Conservation (phyloP, 164 flowering plant species). For the Tetrastigma voinierianum region DNA sequence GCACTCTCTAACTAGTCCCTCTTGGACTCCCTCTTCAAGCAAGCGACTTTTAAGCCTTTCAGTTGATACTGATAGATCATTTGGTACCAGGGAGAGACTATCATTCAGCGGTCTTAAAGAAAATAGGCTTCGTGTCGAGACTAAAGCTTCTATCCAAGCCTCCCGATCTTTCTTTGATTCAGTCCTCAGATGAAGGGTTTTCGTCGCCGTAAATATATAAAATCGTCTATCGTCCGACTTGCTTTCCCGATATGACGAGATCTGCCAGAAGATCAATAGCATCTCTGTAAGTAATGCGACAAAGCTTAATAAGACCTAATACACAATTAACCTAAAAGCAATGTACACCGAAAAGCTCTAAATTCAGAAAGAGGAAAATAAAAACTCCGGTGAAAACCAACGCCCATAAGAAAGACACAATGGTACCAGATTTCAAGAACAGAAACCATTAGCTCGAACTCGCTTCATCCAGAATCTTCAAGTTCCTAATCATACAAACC, state of each 20-base stretch:
- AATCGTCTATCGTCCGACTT: slow-evolving; percentile 74
- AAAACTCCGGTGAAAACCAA: neutral
- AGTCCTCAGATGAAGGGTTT: slow-evolving; percentile 87
- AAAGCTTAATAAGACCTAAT: too few species aligned
- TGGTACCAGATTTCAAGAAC: neutral
- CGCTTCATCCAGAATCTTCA: neutral
- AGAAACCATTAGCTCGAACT: slow-evolving; percentile 10
- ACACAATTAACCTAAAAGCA: neutral
- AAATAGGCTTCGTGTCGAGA: slow-evolving; percentile 49
- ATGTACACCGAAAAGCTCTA: neutral
- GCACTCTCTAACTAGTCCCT: slow-evolving; percentile 70
- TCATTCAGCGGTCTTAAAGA: slow-evolving; percentile 43
- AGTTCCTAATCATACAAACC: neutral
- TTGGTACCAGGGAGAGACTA: slow-evolving; percentile 38
- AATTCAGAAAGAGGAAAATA: neutral
- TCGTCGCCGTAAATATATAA: slow-evolving; percentile 90
- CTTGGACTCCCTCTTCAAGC: slow-evolving; percentile 58
- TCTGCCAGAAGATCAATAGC: slow-evolving; percentile 28
- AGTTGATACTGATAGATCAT: slow-evolving; percentile 62
- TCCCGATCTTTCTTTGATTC: slow-evolving; percentile 61
- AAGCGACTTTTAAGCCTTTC: slow-evolving; percentile 64
- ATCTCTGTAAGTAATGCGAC: neutral
- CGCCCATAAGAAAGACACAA: too few species aligned
- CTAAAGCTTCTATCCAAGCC: slow-evolving; percentile 86
- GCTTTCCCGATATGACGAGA: slow-evolving; percentile 87